A percentile compares a stretch with the other conserved stretches of the same genome.
Evolutionary conservation across 1,284 basidiomycete species (phyloP).

Genomic region (Cutaneotrichosporon sp.): DNA sequence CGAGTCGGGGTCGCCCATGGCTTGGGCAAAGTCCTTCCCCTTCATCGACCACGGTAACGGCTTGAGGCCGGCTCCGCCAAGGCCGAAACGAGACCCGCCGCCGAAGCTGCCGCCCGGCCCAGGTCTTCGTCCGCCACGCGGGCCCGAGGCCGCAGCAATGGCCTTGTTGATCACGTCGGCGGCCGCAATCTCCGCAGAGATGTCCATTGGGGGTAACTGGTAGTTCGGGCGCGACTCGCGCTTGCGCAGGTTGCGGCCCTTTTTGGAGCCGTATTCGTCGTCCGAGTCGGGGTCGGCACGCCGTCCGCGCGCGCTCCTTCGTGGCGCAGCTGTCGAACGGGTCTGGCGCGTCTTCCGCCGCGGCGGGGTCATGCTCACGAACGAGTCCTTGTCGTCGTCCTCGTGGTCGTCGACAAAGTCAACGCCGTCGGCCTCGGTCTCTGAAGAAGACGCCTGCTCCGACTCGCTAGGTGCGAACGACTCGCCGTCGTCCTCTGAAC

Average conservation of each 20-base stretch:
- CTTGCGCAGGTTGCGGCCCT: conserved; percentile 42
- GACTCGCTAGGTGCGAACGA: conserved; percentile 35
- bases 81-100: conserved; percentile 38
- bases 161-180: conserved; percentile 33
- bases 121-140: conserved; percentile 14
- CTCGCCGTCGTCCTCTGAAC: conserved; percentile 38
- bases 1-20: conserved; percentile 49
- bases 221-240: conserved; percentile 51
- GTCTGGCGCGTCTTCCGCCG: conserved; percentile 16
- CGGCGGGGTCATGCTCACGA: conserved; percentile 1
- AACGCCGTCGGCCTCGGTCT: conserved; percentile 23
- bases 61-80: conserved; percentile 27
- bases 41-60: conserved; percentile 36
- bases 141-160: conserved; percentile 35
- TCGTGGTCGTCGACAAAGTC: conserved; percentile 52
- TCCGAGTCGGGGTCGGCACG: conserved; percentile 31
- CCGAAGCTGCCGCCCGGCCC: conserved; percentile 23
- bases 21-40: conserved; percentile 40
- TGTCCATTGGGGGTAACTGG: conserved; percentile 47
- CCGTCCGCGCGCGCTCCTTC: conserved; percentile 24
- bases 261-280: conserved; percentile 34
- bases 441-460: conserved; percentile 25
- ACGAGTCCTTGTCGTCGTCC: conserved; percentile 35
- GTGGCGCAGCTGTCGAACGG: not conserved
- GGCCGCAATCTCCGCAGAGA: conserved; percentile 34